Base-by-base conservation (phyloP, 768 basidiomycete species). In the Roridomyces roridus region DNA sequence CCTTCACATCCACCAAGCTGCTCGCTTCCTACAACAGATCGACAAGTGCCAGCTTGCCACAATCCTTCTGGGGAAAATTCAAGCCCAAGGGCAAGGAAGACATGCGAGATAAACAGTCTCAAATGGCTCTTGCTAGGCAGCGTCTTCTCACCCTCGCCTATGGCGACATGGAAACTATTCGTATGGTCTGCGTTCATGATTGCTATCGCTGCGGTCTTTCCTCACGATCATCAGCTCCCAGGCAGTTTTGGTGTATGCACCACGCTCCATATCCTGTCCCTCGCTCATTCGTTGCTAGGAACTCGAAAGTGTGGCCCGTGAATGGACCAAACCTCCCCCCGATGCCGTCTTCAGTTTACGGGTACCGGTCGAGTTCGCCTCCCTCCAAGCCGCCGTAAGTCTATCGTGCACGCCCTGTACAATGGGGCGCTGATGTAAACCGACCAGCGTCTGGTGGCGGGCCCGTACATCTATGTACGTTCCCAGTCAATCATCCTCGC, bases 241-340 rank as follows among this genome's bases (percentile, higher is more conserved):
- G 80, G 78, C 59, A 82, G 79, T 39, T 92, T 80, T 69, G 73
- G 69, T 44, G 92, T 92, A 65, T 57, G 88, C 69, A 44, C 31
- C 46, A 41, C 12, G 18, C 14, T 14, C 42, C 35, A 18, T 29
- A 9, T n/a, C 39, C 11, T 23, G 6, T 26, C 39, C 45, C 55
- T 37, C 55, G 53, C 50, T 50, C 36, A 67, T 25, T 7, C 21
- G 57, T 42, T 12, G 34, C 51, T 54, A 94, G 92, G 92, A 94
- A 72, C 84, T 93, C 21, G 90, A 92, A 63, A 83, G 80, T 24
- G 80, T 89, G 43, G 92, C 91, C 11, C 80, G 89, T 67, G 90
- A 92, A 54, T 94, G 92, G 92, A 85, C 87, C 23, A 92, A 91
- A 65, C 91, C 92, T 12, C 91, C 92, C 15, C 89, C 91, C 49